Evolutionary conservation across 1,284 basidiomycete species (phyloP).

Genomic region (Moesziomyces sp.): DNA sequence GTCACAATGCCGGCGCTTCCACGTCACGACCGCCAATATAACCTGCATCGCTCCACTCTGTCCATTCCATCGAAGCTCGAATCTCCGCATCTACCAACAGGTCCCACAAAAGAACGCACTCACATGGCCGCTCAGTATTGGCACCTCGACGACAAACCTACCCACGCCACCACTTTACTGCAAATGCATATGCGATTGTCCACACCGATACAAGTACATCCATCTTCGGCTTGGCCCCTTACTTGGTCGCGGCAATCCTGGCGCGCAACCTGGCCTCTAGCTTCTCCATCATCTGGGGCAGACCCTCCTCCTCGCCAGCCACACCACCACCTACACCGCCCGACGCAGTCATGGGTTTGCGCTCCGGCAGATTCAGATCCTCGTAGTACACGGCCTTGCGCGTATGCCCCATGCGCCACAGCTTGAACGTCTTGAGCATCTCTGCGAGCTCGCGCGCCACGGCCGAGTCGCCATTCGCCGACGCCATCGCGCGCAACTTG

Average conservation of each 20-base stretch:
- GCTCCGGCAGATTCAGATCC: conserved; percentile 36
- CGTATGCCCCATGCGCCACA: conserved; percentile 49
- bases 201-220: too few species aligned
- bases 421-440: conserved; percentile 46
- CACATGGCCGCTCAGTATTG: too few species aligned
- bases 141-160: too few species aligned
- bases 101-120: too few species aligned
- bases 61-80: too few species aligned
- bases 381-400: conserved; percentile 50
- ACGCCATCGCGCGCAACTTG: conserved; percentile 16
- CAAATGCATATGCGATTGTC: too few species aligned
- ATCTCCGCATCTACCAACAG: too few species aligned
- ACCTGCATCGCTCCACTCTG: too few species aligned
- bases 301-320: conserved; percentile 14
- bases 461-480: conserved; percentile 12
- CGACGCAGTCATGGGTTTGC: conserved; percentile 49
- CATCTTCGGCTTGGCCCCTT: not conserved
- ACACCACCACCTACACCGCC: conserved; percentile 47
- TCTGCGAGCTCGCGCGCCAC: conserved; percentile 33
- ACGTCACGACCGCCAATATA: too few species aligned
- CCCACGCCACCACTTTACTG: too few species aligned
- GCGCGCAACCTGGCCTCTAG: conserved; percentile 44
- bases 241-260: conserved; percentile 40
- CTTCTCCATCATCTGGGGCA: conserved; percentile 49
- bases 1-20: too few species aligned